phyloP scores from a whole-genome alignment of 805 yeast species.

The Hermanozyma aechmeae region DNA sequence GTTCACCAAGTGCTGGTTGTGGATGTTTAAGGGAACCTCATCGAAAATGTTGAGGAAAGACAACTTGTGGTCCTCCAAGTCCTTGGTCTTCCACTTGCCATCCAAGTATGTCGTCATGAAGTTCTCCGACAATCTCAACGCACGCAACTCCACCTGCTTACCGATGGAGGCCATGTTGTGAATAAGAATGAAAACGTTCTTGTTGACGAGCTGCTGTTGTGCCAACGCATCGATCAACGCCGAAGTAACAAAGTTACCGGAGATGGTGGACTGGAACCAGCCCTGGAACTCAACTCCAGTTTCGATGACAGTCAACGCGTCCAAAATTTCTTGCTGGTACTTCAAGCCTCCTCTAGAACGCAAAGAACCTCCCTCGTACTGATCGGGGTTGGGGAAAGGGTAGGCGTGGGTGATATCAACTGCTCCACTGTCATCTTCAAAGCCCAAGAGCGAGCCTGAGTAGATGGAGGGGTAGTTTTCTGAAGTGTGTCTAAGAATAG shows the following conservation, averaged over 20 bases:
- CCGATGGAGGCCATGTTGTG: conserved; percentile 65
- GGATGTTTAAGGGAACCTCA: conserved; percentile 58
- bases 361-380: conserved; percentile 53
- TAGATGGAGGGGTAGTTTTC: conserved; percentile 53
- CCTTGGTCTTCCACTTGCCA: conserved; percentile 58
- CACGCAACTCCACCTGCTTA: conserved; percentile 59
- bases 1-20: conserved; percentile 60
- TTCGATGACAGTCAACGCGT: conserved; percentile 51
- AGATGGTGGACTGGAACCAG: conserved; percentile 65
- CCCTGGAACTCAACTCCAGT: conserved; percentile 68
- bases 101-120: conserved; percentile 50
- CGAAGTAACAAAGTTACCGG: conserved; percentile 62
- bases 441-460: conserved; percentile 69
- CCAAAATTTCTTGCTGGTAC: conserved; percentile 61
- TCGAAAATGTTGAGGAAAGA: conserved; percentile 59
- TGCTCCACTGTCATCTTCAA: conserved; percentile 46
- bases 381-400: conserved; percentile 62
- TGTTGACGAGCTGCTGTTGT: conserved; percentile 48
- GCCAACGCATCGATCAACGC: conserved; percentile 63
- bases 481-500: conserved; percentile 58
- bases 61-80: conserved; percentile 49
- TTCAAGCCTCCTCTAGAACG: conserved; percentile 51
- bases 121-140: conserved; percentile 54
- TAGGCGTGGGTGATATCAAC: conserved; percentile 51
- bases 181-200: conserved; percentile 48